Percentiles rank a stretch among this genome's conserved stretches.
phyloP scores from a whole-genome alignment of 306 rosid genomes.

The barrel medic (Medicago truncatula) region MtrunA17r5.0-ANR NC_053043.1:2898001-2898500 shows the following conservation, averaged over 20 bases:
- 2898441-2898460: constrained; percentile 13
- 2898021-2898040: constrained; percentile 68
- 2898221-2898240: constrained; percentile 18
- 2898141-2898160: background rate
- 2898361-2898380: constrained; percentile 21
- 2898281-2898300: background rate
- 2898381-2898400: constrained; percentile 11
- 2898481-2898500: constrained; percentile 6
- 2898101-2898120: constrained; percentile 9
- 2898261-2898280: background rate
- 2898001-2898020: constrained; percentile 93
- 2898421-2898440: constrained; percentile 13
- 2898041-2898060: constrained; percentile 30
- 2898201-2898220: background rate
- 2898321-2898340: constrained; percentile 4
- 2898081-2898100: background rate
- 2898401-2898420: constrained; percentile 14
- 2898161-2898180: background rate
- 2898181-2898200: background rate
- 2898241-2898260: constrained; percentile 1
- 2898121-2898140: background rate
- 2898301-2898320: background rate
- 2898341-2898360: constrained; percentile 9
- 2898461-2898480: background rate
- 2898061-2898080: constrained; percentile 2